Conservation (phyloP, 768 basidiomycete species). For the Stropharia rugosoannulata region DNA sequence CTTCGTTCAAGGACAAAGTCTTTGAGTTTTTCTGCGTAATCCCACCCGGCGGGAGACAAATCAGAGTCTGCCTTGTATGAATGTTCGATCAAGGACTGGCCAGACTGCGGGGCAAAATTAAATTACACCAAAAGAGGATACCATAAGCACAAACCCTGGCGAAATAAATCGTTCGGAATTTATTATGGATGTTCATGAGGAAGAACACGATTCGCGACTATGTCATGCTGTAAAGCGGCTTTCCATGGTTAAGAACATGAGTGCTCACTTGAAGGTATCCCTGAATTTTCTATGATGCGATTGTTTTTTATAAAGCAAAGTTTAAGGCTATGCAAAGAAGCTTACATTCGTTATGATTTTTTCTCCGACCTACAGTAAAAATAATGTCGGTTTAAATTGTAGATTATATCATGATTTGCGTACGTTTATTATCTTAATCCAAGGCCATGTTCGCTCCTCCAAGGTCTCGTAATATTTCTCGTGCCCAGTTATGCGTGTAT, state of each 20-base stretch:
- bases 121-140: not conserved
- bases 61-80: constrained; percentile 99
- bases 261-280: constrained; percentile 80
- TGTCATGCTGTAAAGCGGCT: not conserved
- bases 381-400: constrained; percentile 12
- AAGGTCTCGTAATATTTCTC: constrained; percentile 90
- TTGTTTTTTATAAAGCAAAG: not conserved
- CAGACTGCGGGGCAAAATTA: constrained; percentile 57
- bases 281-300: constrained; percentile 60
- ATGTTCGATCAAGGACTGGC: constrained; percentile 97
- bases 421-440: constrained; percentile 92
- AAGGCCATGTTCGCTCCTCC: constrained; percentile 89
- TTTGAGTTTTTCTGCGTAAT: constrained; percentile 87
- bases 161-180: constrained; percentile 92
- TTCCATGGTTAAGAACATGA: not conserved
- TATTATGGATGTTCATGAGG: constrained; percentile 98
- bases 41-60: constrained; percentile 92
- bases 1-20: constrained; percentile 88
- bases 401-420: constrained; percentile 16
- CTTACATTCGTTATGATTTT: constrained; percentile 92
- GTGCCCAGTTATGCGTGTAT: constrained; percentile 81
- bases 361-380: constrained; percentile 73
- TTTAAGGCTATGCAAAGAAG: not conserved
- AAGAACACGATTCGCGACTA: constrained; percentile 97
- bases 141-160: constrained; percentile 64